Conservation (phyloP, 2,329 filamentous ascomycete genomes). For the Pseudofabraea citricarpa region DNA sequence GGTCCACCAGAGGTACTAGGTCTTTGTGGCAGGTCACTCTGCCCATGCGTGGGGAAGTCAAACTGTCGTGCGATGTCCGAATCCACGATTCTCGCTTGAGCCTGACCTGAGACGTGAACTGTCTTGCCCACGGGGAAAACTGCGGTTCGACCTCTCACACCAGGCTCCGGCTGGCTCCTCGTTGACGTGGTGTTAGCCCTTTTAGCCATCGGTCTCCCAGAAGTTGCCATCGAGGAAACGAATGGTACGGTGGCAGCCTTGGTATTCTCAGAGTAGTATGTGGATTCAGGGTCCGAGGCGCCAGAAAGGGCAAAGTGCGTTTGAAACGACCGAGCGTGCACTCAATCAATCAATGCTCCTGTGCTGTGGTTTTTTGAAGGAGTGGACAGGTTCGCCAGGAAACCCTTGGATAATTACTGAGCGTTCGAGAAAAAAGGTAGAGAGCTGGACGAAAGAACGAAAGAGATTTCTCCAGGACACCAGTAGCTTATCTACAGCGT, state of each 20-base stretch:
- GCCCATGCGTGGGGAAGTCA: conserved; percentile 14
- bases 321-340: too few species aligned
- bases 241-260: too few species aligned
- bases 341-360: too few species aligned
- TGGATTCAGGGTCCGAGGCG: too few species aligned
- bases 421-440: conserved; percentile 4
- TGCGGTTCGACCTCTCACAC: conserved; percentile 21
- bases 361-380: conserved; percentile 20
- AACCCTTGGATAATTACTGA: conserved; percentile 15
- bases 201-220: conserved; percentile 18
- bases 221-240: background rate
- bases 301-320: background rate
- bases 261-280: too few species aligned
- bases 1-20: conserved; percentile 25
- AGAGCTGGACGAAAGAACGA: conserved; percentile 4
- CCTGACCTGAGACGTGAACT: conserved; percentile 24
- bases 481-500: conserved; percentile 14
- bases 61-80: conserved; percentile 12
- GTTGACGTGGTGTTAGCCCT: conserved; percentile 13
- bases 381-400: conserved; percentile 28
- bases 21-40: conserved; percentile 18
- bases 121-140: conserved; percentile 18
- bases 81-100: conserved; percentile 18
- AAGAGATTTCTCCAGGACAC: conserved; percentile 13
- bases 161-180: conserved; percentile 13